A percentile compares a stretch with the other conserved stretches of the same genome.
Evolutionary conservation across 140 eudicot species (phyloP).

Genomic region (Cichorium intybus): DNA sequence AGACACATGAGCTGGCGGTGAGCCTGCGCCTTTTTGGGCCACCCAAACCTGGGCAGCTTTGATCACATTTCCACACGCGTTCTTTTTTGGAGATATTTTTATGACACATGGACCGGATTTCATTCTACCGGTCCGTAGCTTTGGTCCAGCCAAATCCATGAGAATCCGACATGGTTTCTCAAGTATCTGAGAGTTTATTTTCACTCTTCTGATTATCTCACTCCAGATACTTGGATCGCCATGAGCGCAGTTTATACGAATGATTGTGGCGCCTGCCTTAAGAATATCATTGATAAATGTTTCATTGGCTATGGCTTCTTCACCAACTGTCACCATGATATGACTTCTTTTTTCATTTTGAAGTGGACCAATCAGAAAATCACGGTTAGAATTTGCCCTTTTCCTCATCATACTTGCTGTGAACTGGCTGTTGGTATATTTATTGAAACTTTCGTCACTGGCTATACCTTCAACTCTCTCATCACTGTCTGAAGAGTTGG

Average conservation of each 20-base stretch:
- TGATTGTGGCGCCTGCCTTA: constrained; percentile 50
- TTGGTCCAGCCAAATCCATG: constrained; percentile 89
- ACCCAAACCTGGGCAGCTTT: constrained; percentile 71
- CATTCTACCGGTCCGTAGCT: constrained; percentile 68
- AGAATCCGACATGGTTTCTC: constrained; percentile 70
- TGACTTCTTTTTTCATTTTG: constrained; percentile 54
- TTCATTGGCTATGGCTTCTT: constrained; percentile 54
- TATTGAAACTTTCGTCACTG: constrained; percentile 17
- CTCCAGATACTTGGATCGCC: constrained; percentile 68
- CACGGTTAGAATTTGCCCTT: constrained; percentile 42
- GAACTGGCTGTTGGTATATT: constrained; percentile 23
- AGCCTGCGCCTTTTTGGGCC: constrained; percentile 49
- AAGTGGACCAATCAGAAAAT: constrained; percentile 52
- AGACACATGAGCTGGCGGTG: constrained; percentile 70
- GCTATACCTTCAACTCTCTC: constrained; percentile 12
- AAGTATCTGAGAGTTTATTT: constrained; percentile 51
- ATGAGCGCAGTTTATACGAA: constrained; percentile 86
- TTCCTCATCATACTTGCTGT: constrained; percentile 37
- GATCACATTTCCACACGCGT: constrained; percentile 37
- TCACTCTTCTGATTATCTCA: constrained; percentile 67
- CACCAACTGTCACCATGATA: constrained; percentile 81
- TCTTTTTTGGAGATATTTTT: constrained; percentile 69
- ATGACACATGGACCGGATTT: constrained; percentile 65
- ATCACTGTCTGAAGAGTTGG: constrained; percentile 29
- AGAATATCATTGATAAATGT: constrained; percentile 49